Conservation (phyloP, 495 filamentous ascomycete genomes). For the Cladorrhinum samala region DNA sequence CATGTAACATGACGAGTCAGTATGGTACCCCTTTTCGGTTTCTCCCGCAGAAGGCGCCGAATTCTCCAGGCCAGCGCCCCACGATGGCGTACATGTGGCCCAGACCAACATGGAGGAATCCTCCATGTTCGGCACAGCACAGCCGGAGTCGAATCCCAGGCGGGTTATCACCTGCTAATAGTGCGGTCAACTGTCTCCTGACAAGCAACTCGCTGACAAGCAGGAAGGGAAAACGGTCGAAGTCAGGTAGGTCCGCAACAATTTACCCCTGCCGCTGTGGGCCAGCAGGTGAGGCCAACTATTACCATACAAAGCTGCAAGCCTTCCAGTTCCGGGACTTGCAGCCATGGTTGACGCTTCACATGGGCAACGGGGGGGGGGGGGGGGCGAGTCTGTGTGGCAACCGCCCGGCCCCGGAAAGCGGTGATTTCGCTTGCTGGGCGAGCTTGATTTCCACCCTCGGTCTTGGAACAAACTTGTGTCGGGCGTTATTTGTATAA, state of each 20-base stretch:
- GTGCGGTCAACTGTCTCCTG: too few species aligned
- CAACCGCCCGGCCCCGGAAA: too few species aligned
- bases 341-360: not conserved
- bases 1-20: conserved; percentile 1
- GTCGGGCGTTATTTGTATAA: too few species aligned
- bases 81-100: not conserved
- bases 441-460: not conserved
- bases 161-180: not conserved
- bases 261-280: not conserved
- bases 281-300: too few species aligned
- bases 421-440: not conserved
- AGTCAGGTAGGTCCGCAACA: not conserved
- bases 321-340: not conserved
- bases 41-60: conserved; percentile 14
- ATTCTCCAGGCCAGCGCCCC: conserved; percentile 3
- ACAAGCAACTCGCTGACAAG: not conserved
- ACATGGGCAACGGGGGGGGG: not conserved
- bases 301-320: not conserved
- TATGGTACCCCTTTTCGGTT: conserved; percentile 11
- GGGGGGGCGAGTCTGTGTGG: too few species aligned
- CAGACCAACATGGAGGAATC: conserved; percentile 13
- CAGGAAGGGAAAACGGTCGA: not conserved
- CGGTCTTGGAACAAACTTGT: too few species aligned
- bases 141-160: conserved; percentile 6
- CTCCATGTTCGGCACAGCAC: conserved; percentile 11